phyloP scores from a whole-genome alignment of 257 asterid species.

The Solanum dulcamara region DNA sequence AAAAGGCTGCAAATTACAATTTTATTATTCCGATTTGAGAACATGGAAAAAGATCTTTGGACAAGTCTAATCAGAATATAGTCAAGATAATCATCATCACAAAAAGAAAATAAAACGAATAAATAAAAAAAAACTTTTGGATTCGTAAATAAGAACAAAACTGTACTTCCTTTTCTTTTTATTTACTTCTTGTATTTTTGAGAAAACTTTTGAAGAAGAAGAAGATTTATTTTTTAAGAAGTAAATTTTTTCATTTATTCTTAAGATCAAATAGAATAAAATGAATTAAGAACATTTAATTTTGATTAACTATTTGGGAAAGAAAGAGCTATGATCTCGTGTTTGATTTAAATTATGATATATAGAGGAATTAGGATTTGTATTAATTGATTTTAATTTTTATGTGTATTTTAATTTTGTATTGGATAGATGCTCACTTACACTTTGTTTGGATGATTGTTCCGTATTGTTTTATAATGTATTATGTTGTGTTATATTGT shows the following conservation, averaged over 20 bases:
- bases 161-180: neutral
- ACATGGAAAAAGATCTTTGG: neutral
- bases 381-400: neutral
- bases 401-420: neutral
- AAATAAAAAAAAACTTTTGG: neutral
- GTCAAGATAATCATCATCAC: neutral
- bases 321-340: neutral
- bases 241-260: neutral
- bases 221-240: neutral
- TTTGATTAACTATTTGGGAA: neutral
- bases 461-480: too few relatives aligned
- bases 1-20: neutral
- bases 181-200: too few relatives aligned
- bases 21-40: neutral
- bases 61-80: neutral
- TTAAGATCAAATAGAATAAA: neutral
- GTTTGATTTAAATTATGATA: neutral
- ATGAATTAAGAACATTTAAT: neutral
- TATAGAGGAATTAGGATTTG: neutral
- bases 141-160: neutral
- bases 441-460: too few relatives aligned
- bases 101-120: neutral
- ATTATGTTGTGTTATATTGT: too few relatives aligned
- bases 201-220: neutral
- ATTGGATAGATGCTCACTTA: too few relatives aligned